A percentile compares a stretch with the other conserved stretches of the same genome.
These are phyloP conservation scores for Cyclocybe cylindracea DNA, from an alignment of 768 basidiomycete genomes.

Conservation along the genomic window DNA sequence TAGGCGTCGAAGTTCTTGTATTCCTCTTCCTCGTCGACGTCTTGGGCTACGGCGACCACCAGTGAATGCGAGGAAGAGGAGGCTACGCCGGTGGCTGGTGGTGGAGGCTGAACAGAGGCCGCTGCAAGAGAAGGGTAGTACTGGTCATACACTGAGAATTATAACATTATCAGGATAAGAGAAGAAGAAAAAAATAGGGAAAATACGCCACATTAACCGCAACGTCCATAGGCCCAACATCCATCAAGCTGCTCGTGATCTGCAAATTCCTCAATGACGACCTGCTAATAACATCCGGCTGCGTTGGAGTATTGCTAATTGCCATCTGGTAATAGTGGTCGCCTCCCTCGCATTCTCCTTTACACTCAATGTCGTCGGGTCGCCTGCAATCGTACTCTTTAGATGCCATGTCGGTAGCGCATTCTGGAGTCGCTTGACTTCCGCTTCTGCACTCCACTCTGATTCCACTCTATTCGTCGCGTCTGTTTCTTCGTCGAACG, in stretches of 20 bases:
- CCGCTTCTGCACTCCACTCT: constrained; percentile 80
- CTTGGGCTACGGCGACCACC: no score
- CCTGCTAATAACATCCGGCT: constrained; percentile 59
- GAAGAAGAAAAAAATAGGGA: constrained; percentile 1
- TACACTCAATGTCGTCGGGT: constrained; percentile 84
- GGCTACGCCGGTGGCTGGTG: constrained; percentile 48
- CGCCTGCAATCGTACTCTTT: constrained; percentile 92
- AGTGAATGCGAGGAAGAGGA: constrained; percentile 44
- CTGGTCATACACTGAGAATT: constrained; percentile 68
- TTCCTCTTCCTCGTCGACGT: constrained; percentile 57
- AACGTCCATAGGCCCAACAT: constrained; percentile 24
- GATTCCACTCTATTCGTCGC: constrained; percentile 69
- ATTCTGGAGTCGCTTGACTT: constrained; percentile 88
- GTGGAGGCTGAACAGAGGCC: constrained; percentile 62
- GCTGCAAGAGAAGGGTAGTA: constrained; percentile 76
- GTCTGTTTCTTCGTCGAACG: constrained; percentile 87
- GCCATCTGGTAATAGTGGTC: constrained; percentile 36
- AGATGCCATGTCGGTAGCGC: constrained; percentile 93
- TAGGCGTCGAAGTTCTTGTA: constrained; percentile 68
- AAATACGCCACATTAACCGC: constrained; percentile 70
- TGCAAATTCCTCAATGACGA: constrained; percentile 22
- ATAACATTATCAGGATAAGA: background rate
- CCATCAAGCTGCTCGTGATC: constrained; percentile 15
- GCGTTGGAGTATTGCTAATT: constrained; percentile 74
- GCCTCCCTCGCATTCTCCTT: constrained; percentile 65